Evolutionary conservation across 2,329 filamentous ascomycete genomes (phyloP), one percentile per base, ranked within the genome.

Genomic region (Triangularia verruculosa): DNA sequence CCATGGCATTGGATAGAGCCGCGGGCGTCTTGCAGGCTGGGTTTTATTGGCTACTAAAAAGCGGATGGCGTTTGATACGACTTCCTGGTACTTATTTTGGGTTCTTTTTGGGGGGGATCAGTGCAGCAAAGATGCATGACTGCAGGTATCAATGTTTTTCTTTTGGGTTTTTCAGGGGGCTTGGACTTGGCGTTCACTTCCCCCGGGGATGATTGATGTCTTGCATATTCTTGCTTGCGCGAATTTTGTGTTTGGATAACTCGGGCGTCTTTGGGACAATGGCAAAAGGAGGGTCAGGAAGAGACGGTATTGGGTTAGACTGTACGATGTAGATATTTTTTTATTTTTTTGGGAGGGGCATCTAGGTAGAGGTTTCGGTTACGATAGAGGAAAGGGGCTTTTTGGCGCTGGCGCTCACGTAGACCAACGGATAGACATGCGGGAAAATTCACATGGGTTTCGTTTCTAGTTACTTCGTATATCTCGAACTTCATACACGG

Each of bases 201-300:
- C 4, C 20, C 17, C 13, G 39, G 12, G 22, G 51, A 54, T 24
- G 51, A 54, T 28, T 54, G 51, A 54, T 54, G 51, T 54, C 51
- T 54, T 54, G 51, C 51, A 54, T 53, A 53, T 28, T 17, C n/a
- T 54, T 22, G 51, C 51, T 54, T 54, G 51, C 51, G 51, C 25
- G 51, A 54, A 54, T 54, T 54, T 27, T 54, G 20, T 54, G 51
- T 54, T 54, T 54, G 51, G 51, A 54, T 25, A 27, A 47, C 39
- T 17, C 39, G n/a, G 39, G 51, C 22, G 51, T 54, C 20, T 54
- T 25, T 25, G 22, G 51, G 22, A 54, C 51, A 15, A 27, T 27
- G 22, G 4, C 51, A 54, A 28, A 28, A 28, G 51, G 25, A 54
- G 25, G 25, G 51, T 24, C 22, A 28, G 51, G 20, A 54, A 24